A percentile compares a stretch with the other conserved stretches of the same genome.
These are phyloP conservation scores for Dothideomycetes sp. DNA, from an alignment of 2,329 filamentous ascomycete species.

Conservation along the genomic window DNA sequence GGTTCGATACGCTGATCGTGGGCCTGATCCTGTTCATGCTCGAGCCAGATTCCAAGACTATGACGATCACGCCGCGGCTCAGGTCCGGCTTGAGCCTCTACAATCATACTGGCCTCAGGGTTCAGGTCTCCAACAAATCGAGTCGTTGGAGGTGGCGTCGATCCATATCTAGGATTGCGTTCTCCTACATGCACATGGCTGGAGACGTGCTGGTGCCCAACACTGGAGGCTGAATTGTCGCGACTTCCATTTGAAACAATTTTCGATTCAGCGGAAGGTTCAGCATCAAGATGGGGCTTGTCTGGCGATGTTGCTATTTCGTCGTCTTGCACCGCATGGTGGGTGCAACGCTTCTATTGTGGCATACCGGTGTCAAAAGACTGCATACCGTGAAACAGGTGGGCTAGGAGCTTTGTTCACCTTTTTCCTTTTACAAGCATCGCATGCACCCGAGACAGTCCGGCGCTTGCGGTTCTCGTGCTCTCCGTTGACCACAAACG, in stretches of 20 bases:
- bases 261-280: no score
- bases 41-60: slow-evolving; percentile 25
- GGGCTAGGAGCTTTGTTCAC: slow-evolving; percentile 10
- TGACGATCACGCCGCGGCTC: slow-evolving; percentile 11
- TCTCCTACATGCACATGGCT: background rate
- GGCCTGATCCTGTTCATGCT: slow-evolving; percentile 11
- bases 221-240: background rate
- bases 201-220: background rate
- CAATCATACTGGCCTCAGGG: slow-evolving; percentile 32
- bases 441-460: slow-evolving; percentile 31
- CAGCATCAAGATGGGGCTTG: no score
- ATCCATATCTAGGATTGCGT: slow-evolving; percentile 1
- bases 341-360: slow-evolving; percentile 29
- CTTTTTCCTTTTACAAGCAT: slow-evolving; percentile 33
- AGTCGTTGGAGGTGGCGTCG: slow-evolving; percentile 22
- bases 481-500: slow-evolving; percentile 31
- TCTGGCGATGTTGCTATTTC: no score
- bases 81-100: slow-evolving; percentile 7
- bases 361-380: slow-evolving; percentile 12
- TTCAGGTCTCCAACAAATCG: slow-evolving; percentile 36
- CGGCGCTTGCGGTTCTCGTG: slow-evolving; percentile 34
- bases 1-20: slow-evolving; percentile 7
- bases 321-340: slow-evolving; percentile 11
- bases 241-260: no score
- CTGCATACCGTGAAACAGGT: slow-evolving; percentile 7